These are phyloP conservation scores for Wickerhamiella brachini DNA, from an alignment of 805 yeast genomes.

Conservation along the genomic window DNA sequence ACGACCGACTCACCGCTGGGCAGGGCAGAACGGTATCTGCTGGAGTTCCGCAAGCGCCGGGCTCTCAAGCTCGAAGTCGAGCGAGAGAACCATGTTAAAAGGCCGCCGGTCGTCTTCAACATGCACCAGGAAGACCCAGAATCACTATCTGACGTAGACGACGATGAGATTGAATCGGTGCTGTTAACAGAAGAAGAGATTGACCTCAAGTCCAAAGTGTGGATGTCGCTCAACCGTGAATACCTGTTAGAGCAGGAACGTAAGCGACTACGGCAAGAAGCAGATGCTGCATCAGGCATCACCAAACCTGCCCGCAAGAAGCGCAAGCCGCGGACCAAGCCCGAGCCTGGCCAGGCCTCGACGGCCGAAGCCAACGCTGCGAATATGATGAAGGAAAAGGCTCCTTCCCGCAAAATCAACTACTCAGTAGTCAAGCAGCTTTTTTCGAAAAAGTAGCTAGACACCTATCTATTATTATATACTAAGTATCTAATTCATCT, in stretches of 20 bases:
- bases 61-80: slow-evolving; percentile 9
- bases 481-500: too few relatives aligned
- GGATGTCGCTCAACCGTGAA: slow-evolving; percentile 85
- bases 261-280: slow-evolving; percentile 69
- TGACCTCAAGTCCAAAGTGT: slow-evolving; percentile 60
- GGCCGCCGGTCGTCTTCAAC: slow-evolving; percentile 11
- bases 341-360: slow-evolving; percentile 24
- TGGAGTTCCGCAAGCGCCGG: slow-evolving; percentile 16
- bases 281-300: slow-evolving; percentile 73
- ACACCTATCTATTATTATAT: neutral
- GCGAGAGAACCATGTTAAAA: neutral
- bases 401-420: slow-evolving; percentile 79
- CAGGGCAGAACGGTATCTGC: slow-evolving; percentile 15
- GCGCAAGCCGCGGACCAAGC: slow-evolving; percentile 24
- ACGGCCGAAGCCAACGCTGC: slow-evolving; percentile 72
- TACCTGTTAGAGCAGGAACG: slow-evolving; percentile 74
- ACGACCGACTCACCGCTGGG: slow-evolving; percentile 6
- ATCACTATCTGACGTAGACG: slow-evolving; percentile 64
- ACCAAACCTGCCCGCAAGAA: slow-evolving; percentile 36
- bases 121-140: slow-evolving; percentile 29
- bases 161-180: slow-evolving; percentile 55
- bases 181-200: slow-evolving; percentile 58
- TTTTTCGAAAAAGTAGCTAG: slow-evolving; percentile 11
- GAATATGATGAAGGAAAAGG: slow-evolving; percentile 58
- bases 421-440: slow-evolving; percentile 56